These are phyloP conservation scores for Apiospora koreana DNA, from an alignment of 2,329 filamentous ascomycete species.

Conservation along the genomic window DNA sequence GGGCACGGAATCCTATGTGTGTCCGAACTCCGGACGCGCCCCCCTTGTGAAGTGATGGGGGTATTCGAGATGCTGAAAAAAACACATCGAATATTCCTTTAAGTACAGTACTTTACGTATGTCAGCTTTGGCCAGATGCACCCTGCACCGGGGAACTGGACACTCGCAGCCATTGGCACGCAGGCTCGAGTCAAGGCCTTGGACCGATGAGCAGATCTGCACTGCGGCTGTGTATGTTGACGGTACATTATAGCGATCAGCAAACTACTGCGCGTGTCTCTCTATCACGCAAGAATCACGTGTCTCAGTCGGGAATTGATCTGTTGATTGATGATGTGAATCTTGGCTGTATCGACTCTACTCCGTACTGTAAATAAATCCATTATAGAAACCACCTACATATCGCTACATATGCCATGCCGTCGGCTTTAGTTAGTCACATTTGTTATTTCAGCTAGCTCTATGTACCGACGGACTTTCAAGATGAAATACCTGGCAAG, in stretches of 20 bases:
- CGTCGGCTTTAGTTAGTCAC: neutral
- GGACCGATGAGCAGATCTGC: neutral
- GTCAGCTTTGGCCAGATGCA: neutral
- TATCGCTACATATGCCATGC: too few species aligned
- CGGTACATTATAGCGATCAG: conserved; percentile 3
- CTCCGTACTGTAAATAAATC: neutral
- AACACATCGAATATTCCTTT: too few species aligned
- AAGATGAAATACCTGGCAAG: neutral
- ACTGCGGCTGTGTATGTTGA: neutral
- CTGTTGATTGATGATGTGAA: neutral
- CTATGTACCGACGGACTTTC: neutral
- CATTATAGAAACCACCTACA: too few species aligned
- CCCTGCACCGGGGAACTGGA: neutral
- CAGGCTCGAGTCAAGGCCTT: neutral
- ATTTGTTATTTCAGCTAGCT: neutral
- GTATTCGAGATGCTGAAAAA: neutral
- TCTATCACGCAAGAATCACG: conserved; percentile 2
- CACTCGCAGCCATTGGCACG: neutral
- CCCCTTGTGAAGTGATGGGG: neutral
- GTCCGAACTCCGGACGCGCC: neutral
- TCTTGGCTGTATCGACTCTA: neutral
- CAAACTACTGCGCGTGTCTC: neutral
- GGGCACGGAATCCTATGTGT: neutral
- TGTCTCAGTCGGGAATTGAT: conserved; percentile 1
- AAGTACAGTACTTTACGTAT: neutral